Conservation (phyloP, 495 filamentous ascomycete genomes). For the Penicillium lividum region DNA sequence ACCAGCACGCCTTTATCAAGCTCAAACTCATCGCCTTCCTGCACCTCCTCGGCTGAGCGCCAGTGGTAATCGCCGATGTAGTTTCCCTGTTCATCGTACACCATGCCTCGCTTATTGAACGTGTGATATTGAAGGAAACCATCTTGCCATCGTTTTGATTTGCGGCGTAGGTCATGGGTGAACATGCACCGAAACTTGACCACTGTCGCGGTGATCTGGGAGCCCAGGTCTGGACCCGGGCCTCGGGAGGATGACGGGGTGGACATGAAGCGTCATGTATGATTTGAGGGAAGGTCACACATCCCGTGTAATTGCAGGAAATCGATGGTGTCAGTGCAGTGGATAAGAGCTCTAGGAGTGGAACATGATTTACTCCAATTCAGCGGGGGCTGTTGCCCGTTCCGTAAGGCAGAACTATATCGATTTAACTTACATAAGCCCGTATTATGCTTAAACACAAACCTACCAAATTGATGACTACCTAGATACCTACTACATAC, state of each 20-base stretch:
- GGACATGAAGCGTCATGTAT: slow-evolving; percentile 31
- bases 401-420: neutral
- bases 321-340: neutral
- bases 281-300: neutral
- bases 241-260: slow-evolving; percentile 29
- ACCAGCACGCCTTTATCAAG: slow-evolving; percentile 77
- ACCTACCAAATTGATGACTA: too few species aligned
- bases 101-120: slow-evolving; percentile 90
- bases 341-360: neutral
- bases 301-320: neutral
- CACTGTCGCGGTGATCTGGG: slow-evolving; percentile 71
- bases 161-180: slow-evolving; percentile 78
- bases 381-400: neutral
- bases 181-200: slow-evolving; percentile 82
- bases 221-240: slow-evolving; percentile 32
- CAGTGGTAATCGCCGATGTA: slow-evolving; percentile 85
- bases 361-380: slow-evolving; percentile 1
- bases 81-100: slow-evolving; percentile 78
- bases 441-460: too few species aligned
- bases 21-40: slow-evolving; percentile 78
- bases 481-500: too few species aligned
- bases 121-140: slow-evolving; percentile 83
- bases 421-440: too few species aligned
- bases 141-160: slow-evolving; percentile 93
- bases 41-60: slow-evolving; percentile 61